phyloP scores from a whole-genome alignment of 306 rosid genomes.

The Quercus glauca region DNA sequence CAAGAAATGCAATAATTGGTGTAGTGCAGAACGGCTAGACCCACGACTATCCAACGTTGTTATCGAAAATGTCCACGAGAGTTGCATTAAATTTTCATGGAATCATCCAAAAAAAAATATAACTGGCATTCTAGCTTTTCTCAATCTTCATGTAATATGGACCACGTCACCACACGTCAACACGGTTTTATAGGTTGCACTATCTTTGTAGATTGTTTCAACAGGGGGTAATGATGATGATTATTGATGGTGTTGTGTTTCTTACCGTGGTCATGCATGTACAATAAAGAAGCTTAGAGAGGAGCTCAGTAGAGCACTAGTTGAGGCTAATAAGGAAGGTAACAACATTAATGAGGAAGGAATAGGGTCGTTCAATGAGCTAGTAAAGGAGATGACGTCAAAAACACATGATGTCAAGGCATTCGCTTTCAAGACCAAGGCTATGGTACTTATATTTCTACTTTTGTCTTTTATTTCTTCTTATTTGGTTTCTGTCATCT shows the following conservation, averaged over 20 bases:
- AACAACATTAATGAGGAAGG: slow-evolving; percentile 43
- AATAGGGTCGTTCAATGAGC: slow-evolving; percentile 71
- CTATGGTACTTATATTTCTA: slow-evolving; percentile 52
- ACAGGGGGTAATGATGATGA: neutral
- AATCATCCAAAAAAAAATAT: neutral
- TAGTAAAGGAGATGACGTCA: slow-evolving; percentile 66
- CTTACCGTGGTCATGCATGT: slow-evolving; percentile 30
- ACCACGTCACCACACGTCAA: neutral
- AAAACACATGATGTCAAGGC: slow-evolving; percentile 61
- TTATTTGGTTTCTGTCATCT: neutral
- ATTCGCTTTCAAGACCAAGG: slow-evolving; percentile 85
- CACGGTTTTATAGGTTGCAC: neutral
- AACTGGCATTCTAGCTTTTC: slow-evolving; percentile 1
- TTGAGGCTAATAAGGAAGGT: slow-evolving; percentile 57
- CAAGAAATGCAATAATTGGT: slow-evolving; percentile 12
- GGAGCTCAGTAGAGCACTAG: slow-evolving; percentile 66
- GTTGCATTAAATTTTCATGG: neutral
- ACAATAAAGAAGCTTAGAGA: slow-evolving; percentile 65
- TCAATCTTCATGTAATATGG: neutral
- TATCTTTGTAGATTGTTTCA: neutral
- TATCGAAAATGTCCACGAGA: neutral
- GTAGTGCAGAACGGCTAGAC: neutral
- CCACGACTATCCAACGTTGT: slow-evolving; percentile 11
- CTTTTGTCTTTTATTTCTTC: neutral
- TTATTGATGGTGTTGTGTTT: slow-evolving; percentile 3